Evolutionary conservation across 805 yeast species (phyloP), one percentile per base, ranked within the genome.

Genomic region (Jamesozyma jinghongensis): DNA sequence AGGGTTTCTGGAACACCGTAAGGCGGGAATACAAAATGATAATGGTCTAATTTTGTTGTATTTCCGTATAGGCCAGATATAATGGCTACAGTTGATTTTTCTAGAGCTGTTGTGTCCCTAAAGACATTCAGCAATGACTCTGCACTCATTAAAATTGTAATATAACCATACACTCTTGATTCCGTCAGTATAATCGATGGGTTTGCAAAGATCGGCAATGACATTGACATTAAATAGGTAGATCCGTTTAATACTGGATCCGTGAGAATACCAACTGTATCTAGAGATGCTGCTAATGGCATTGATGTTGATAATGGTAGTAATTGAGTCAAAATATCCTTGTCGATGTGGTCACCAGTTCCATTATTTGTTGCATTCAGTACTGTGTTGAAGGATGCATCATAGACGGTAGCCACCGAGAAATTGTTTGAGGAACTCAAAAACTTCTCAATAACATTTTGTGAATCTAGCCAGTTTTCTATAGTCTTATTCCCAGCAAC

Each of bases 191-290:
- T 62, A 18, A 84, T 79, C 2, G 94, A 80, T n/a, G 79, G 70
- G 49, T 82, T 81, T 14, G 85, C 74, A 51, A 70, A 79, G 3
- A 87, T 72, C 0, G 95, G 92, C 4, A 85, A 50, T 0, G 95
- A 82, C 62, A 87, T 65, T 0, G 95, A 85, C 71, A 85, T 66
- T 48, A 77, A 71, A 51, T 72, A 80, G 1, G 68, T 43, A 1
- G 66, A 49, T 30, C 57, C 54, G 49, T 77, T 75, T 14, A 62
- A 39, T 1, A 74, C 65, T 0, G 96, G 95, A 3, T 94, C 94
- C 1, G 79, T 65, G 13, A 84, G 45, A 40, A 70, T 61, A n/a
- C 81, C 82, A 0, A 60, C 61, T 1, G 67, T 48, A 18, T 62
- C 59, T 1, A 69, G 39, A 8, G 75, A 55, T 2, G 70, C 54